Base-by-base conservation (phyloP, 805 yeast genomes). In the Millerozyma miso region DNA sequence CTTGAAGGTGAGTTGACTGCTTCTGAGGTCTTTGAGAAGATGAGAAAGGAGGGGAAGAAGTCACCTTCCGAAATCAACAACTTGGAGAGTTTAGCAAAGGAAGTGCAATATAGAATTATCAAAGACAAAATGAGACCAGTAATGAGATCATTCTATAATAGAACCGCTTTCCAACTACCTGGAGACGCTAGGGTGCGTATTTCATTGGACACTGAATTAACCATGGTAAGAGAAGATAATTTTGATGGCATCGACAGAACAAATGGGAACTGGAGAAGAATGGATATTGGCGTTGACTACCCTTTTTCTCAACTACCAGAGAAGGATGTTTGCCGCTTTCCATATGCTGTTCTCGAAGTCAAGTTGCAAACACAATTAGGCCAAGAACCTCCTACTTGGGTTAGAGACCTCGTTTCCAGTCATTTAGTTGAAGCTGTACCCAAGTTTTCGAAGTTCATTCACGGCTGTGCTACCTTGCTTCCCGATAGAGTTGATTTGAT, bases 171-270 rank as follows among this genome's bases (percentile, higher is more conserved):
- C 79, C 99, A 93, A 72, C 78, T 93, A 44, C 99, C 99, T 4
- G 99, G 99, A 45, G 99, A 93, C 66, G 99, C 99, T 5, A 81
- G 99, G 59, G 99, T 93, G 33, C 89, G 99, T 74, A 93, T 95
- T 51, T 93, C 99, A 36, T 80, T 93, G 50, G 99, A 93, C 62
- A 91, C 99, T 0, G 98, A 93, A 68, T 77, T 93, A 52, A 74
- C 95, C n/a, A 88, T 93, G 96, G 89, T 91, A 34, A 83, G 99
- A 63, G 99, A 93, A 65, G 99, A 93, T 63, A 83, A 91, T 62
- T 93, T 93, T 59, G 99, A 93, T 65, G 97, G 97, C 18, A 63
- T 73, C 45, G 91, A 89, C 60, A 80, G 99, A 64, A 88, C 98
- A 2, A 75, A 87, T 52, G 84, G 83, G 33, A 93, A 93, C 67